phyloP scores from a whole-genome alignment of 2,329 filamentous ascomycete species.

The Akanthomyces muscarius region DNA sequence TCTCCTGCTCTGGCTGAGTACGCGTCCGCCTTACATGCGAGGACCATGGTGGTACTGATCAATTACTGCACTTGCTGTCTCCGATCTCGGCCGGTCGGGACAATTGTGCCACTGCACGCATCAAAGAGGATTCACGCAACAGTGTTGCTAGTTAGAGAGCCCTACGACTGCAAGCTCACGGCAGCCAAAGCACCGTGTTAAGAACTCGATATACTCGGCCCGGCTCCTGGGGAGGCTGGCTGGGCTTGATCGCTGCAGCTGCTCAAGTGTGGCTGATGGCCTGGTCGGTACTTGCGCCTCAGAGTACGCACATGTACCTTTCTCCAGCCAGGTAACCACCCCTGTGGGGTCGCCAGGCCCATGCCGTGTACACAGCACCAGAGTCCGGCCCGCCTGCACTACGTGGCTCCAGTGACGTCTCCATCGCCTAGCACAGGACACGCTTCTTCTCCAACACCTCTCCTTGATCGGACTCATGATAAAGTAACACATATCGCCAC shows the following conservation, averaged over 20 bases:
- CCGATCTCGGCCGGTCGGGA: neutral
- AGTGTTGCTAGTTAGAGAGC: too few relatives aligned
- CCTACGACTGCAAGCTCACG: too few relatives aligned
- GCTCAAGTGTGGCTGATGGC: neutral
- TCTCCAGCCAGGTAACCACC: neutral
- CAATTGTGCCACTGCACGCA: too few relatives aligned
- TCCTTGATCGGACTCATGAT: neutral
- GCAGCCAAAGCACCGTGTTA: too few relatives aligned
- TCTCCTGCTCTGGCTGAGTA: neutral
- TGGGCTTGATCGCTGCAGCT: too few relatives aligned
- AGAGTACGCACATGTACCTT: conserved; percentile 1
- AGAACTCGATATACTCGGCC: too few relatives aligned
- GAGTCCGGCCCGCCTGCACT: neutral
- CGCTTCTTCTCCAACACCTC: conserved; percentile 7
- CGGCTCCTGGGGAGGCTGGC: too few relatives aligned
- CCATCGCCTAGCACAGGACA: conserved; percentile 8
- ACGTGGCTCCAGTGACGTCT: conserved; percentile 17
- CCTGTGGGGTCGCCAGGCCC: neutral
- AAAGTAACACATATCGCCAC: neutral
- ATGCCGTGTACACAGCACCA: conserved; percentile 2
- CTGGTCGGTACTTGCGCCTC: neutral
- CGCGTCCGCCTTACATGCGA: neutral
- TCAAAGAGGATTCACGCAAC: too few relatives aligned
- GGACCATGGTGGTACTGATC: neutral
- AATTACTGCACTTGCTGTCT: neutral